Conservation (phyloP, 768 basidiomycete genomes). For the Trametes meyenii region DNA sequence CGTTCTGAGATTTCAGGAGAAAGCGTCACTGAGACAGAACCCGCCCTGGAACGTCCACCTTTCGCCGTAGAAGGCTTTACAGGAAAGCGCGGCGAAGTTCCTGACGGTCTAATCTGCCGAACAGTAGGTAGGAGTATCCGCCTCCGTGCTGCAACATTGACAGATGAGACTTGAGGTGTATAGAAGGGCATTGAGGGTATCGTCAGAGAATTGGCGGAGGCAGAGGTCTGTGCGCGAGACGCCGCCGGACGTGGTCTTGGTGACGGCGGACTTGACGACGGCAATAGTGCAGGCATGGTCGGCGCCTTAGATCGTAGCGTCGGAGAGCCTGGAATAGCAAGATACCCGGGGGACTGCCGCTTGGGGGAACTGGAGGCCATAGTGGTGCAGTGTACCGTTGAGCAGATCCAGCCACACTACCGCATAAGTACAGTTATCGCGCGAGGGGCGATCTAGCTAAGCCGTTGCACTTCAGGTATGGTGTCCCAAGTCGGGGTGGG, state of each 20-base stretch:
- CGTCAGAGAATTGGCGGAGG: constrained; percentile 10
- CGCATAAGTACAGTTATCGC: neutral
- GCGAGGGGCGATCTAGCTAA: too few species aligned
- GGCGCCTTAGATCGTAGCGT: constrained; percentile 17
- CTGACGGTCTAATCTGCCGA: constrained; percentile 12
- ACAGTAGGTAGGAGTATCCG: constrained; percentile 33
- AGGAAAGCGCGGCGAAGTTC: constrained; percentile 15
- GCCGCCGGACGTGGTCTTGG: constrained; percentile 5
- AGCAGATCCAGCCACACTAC: neutral
- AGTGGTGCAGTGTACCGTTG: neutral
- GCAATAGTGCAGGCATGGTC: constrained; percentile 11
- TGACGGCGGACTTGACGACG: constrained; percentile 13
- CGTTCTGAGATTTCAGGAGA: constrained; percentile 25
- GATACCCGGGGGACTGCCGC: constrained; percentile 6
- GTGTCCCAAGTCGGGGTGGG: too few species aligned
- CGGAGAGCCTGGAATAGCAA: constrained; percentile 11
- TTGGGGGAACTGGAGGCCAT: constrained; percentile 17
- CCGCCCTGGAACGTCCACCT: constrained; percentile 27
- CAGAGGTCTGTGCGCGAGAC: constrained; percentile 19
- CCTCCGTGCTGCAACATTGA: constrained; percentile 15
- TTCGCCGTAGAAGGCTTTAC: constrained; percentile 25
- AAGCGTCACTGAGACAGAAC: constrained; percentile 26
- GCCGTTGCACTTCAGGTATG: too few species aligned
- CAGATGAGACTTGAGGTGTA: constrained; percentile 24
- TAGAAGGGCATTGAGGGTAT: constrained; percentile 22